Percentiles rank a stretch among this genome's conserved stretches.
These are phyloP conservation scores for Filosporella fistucella DNA, from an alignment of 495 filamentous ascomycete species.

Conservation along the genomic window DNA sequence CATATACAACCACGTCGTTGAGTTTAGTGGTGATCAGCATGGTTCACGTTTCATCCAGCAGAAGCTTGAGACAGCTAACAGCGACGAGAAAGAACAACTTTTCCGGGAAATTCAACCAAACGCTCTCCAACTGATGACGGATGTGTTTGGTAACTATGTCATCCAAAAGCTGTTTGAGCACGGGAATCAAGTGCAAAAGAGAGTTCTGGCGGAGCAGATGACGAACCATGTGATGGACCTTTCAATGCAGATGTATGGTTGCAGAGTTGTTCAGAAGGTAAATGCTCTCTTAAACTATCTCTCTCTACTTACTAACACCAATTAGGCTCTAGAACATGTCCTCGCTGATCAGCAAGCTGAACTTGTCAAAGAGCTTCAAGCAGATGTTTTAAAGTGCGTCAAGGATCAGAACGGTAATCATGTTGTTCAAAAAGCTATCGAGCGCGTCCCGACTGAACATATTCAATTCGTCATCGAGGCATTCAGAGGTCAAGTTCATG, in stretches of 20 bases:
- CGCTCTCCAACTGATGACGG: slow-evolving; percentile 84
- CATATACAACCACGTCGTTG: slow-evolving; percentile 84
- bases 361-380: slow-evolving; percentile 78
- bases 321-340: slow-evolving; percentile 80
- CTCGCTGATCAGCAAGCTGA: slow-evolving; percentile 84
- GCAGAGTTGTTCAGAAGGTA: slow-evolving; percentile 86
- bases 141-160: slow-evolving; percentile 97
- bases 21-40: slow-evolving; percentile 94
- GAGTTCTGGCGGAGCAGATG: slow-evolving; percentile 79
- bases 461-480: slow-evolving; percentile 88
- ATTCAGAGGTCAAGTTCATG: slow-evolving; percentile 74
- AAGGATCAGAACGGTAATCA: slow-evolving; percentile 95
- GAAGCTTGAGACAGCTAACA: slow-evolving; percentile 91
- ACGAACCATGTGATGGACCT: slow-evolving; percentile 74
- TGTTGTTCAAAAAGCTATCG: slow-evolving; percentile 93
- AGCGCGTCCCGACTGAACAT: slow-evolving; percentile 74
- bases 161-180: slow-evolving; percentile 98
- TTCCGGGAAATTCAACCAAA: slow-evolving; percentile 85
- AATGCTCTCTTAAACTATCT: slow-evolving; percentile 34
- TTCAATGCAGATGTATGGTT: slow-evolving; percentile 90
- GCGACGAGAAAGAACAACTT: slow-evolving; percentile 93
- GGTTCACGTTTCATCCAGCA: slow-evolving; percentile 95
- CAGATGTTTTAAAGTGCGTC: slow-evolving; percentile 74
- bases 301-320: not conserved
- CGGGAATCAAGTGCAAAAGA: slow-evolving; percentile 91